Conservation (phyloP, 768 basidiomycete genomes). For the Chlorophyllum brunneum region DNA sequence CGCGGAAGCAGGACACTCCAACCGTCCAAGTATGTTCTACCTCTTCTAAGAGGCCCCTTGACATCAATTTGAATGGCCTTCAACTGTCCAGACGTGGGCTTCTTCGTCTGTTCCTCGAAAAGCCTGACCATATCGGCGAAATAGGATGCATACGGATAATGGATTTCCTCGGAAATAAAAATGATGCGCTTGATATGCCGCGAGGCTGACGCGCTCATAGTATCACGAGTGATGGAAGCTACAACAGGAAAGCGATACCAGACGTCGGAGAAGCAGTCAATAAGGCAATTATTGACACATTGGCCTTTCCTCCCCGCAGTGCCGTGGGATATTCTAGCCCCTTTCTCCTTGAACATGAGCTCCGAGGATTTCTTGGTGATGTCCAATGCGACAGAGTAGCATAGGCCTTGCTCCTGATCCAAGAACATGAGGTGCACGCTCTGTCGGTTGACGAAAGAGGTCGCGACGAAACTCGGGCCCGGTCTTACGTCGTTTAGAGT, state of each 20-base stretch:
- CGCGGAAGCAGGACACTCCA: conserved; percentile 32
- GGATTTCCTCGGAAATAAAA: conserved; percentile 37
- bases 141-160: conserved; percentile 30
- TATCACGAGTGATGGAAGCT: conserved; percentile 45
- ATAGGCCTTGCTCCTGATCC: conserved; percentile 25
- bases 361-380: conserved; percentile 56
- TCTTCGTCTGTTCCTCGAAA: conserved; percentile 48
- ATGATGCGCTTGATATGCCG: conserved; percentile 32
- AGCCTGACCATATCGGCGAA: conserved; percentile 40
- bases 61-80: conserved; percentile 30
- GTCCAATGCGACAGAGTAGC: conserved; percentile 41
- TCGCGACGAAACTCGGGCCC: conserved; percentile 31
- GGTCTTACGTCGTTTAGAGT: conserved; percentile 23
- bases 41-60: too few relatives aligned
- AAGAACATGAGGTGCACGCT: conserved; percentile 41
- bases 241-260: conserved; percentile 61
- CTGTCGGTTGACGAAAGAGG: conserved; percentile 40
- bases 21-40: conserved; percentile 1
- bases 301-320: conserved; percentile 13
- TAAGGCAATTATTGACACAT: conserved; percentile 41
- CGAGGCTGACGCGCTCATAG: conserved; percentile 26
- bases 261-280: conserved; percentile 54
- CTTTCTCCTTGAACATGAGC: conserved; percentile 49
- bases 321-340: conserved; percentile 15
- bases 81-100: conserved; percentile 46